phyloP scores from a whole-genome alignment of 2,329 filamentous ascomycete species.

The Colletotrichum cuscutae region DNA sequence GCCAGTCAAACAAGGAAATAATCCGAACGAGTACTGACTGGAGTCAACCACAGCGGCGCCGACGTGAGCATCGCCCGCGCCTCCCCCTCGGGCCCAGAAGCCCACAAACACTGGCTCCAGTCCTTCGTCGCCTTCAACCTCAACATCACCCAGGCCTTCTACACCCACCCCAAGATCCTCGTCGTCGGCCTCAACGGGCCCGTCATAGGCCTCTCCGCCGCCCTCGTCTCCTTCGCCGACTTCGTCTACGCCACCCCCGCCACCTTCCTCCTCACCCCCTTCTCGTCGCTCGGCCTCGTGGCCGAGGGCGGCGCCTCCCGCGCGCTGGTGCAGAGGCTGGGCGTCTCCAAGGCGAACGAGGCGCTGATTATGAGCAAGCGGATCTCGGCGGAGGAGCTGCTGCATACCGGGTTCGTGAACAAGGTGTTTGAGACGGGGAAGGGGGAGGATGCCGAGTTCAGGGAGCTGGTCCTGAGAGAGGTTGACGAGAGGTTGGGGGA shows the following conservation, averaged over 20 bases:
- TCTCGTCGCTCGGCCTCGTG: constrained; percentile 89
- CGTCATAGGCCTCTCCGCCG: constrained; percentile 87
- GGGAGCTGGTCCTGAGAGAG: constrained; percentile 77
- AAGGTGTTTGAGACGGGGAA: constrained; percentile 72
- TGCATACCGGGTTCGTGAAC: constrained; percentile 85
- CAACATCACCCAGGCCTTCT: constrained; percentile 89
- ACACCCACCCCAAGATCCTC: constrained; percentile 93
- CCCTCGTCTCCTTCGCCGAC: constrained; percentile 84
- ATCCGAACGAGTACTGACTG: background rate
- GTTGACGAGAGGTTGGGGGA: constrained; percentile 82
- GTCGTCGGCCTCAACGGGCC: constrained; percentile 93
- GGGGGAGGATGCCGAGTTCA: constrained; percentile 76
- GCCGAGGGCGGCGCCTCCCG: constrained; percentile 85
- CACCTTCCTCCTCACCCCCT: constrained; percentile 89
- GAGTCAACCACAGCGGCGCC: constrained; percentile 69
- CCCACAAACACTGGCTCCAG: constrained; percentile 68
- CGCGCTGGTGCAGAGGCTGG: constrained; percentile 83
- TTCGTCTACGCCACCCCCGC: constrained; percentile 90
- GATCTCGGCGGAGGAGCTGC: constrained; percentile 78
- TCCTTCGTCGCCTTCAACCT: constrained; percentile 87
- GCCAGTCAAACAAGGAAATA: too few relatives aligned
- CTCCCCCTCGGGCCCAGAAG: constrained; percentile 49
- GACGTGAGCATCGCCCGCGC: constrained; percentile 72
- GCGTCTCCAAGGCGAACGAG: constrained; percentile 86
- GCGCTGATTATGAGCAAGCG: constrained; percentile 90